A percentile compares a stretch with the other conserved stretches of the same genome.
These are phyloP conservation scores for Ogataea neopini DNA, from an alignment of 805 yeast genomes.

Conservation along the genomic window DNA sequence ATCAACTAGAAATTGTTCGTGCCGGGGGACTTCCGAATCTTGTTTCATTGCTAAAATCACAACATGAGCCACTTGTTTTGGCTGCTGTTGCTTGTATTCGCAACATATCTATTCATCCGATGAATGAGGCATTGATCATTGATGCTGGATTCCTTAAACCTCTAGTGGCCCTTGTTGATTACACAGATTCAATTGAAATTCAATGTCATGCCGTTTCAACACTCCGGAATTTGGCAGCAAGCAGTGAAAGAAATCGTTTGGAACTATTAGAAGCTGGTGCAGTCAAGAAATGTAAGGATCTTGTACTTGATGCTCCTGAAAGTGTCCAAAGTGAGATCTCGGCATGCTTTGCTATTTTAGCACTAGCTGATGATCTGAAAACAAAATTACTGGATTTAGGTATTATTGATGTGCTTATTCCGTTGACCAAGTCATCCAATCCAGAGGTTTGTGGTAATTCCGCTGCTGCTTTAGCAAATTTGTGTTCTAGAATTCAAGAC, in stretches of 20 bases:
- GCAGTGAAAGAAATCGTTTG: slow-evolving; percentile 87
- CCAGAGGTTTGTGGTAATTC: slow-evolving; percentile 98
- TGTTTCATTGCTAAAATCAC: slow-evolving; percentile 84
- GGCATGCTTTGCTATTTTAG: slow-evolving; percentile 96
- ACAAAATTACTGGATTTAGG: slow-evolving; percentile 79
- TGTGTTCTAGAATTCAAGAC: slow-evolving; percentile 86
- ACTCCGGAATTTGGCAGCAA: slow-evolving; percentile 92
- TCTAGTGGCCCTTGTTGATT: slow-evolving; percentile 79
- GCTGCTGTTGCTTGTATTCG: slow-evolving; percentile 99
- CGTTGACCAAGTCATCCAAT: slow-evolving; percentile 82
- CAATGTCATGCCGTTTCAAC: slow-evolving; percentile 98
- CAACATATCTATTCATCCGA: slow-evolving; percentile 94
- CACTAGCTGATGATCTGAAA: slow-evolving; percentile 93
- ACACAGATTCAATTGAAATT: slow-evolving; percentile 88
- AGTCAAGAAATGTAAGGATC: slow-evolving; percentile 85
- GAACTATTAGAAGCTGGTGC: slow-evolving; percentile 95
- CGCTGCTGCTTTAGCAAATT: slow-evolving; percentile 96
- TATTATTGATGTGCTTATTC: slow-evolving; percentile 84
- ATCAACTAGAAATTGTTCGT: slow-evolving; percentile 93
- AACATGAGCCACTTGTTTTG: slow-evolving; percentile 86
- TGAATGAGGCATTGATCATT: slow-evolving; percentile 91
- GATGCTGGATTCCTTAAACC: slow-evolving; percentile 97
- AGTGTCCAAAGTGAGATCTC: slow-evolving; percentile 94
- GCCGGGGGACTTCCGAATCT: slow-evolving; percentile 94
- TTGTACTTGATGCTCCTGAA: slow-evolving; percentile 83